Evolutionary conservation across 2,329 filamentous ascomycete genomes (phyloP), one percentile per base, ranked within the genome.

Genomic region (Acephala macrosclerotiorum): DNA sequence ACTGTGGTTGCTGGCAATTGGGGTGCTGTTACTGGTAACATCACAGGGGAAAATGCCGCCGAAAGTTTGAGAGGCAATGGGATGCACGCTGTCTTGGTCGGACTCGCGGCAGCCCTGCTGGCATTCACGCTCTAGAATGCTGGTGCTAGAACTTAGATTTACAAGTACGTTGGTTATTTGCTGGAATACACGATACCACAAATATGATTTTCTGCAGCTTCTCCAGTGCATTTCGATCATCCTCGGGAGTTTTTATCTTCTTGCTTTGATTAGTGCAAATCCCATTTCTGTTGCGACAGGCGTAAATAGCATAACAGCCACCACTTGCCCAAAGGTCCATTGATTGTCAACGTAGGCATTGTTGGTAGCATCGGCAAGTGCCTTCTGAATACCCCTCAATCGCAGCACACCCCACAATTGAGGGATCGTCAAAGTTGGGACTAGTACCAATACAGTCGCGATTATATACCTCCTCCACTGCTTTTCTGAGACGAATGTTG

Each of bases 291-390:
- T 59, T 45, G 64, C 56, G 9, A 68, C 61, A 26, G 64, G 64
- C 14, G 58, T 58, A 61, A 68, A 68, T 4, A 68, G 51, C 59
- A 66, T 66, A 26, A 64, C 47, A 36, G 64, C 61, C 22, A 66
- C 49, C 3, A 68, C 61, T 20, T 68, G 67, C 9, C 67, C 67
- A 62, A 68, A 68, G 16, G 49, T 65, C 67, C 64, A 68, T 40
- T 65, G 55, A 56, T 68, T 63, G n/a, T 68, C 67, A 5, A 57
- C 36, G 42, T 68, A 66, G 1, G 16, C 33, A 63, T 64, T 63
- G 20, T 26, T 55, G 12, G 61, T 60, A 35, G 58, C 45, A 47
- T 61, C 22, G 12, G 67, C 58, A 12, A 68, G 36, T 14, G 20
- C 38, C 20, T 58, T 60, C 25, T 68, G 67, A 18, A 68, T 65